These are phyloP conservation scores for Penicillium digitatum DNA, from an alignment of 2,329 filamentous ascomycete species.

Conservation along the genomic window DNA sequence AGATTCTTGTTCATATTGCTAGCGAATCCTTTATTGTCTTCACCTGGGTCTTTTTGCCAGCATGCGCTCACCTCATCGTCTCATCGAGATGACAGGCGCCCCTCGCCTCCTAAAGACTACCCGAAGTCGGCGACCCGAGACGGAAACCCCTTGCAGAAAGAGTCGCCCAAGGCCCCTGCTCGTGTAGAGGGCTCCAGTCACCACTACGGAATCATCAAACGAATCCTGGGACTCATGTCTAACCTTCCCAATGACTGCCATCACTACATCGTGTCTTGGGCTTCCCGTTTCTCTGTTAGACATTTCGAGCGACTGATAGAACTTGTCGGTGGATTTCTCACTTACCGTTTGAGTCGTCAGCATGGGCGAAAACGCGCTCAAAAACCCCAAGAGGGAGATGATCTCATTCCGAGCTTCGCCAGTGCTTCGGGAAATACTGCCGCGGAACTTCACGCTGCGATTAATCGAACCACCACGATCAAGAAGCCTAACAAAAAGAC, in stretches of 20 bases:
- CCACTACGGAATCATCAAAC: conserved; percentile 80
- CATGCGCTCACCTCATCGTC: conserved; percentile 15
- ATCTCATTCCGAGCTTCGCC: conserved; percentile 67
- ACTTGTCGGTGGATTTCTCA: conserved; percentile 71
- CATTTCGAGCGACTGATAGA: conserved; percentile 73
- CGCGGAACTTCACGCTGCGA: conserved; percentile 72
- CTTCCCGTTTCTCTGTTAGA: conserved; percentile 63
- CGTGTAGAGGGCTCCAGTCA: conserved; percentile 53
- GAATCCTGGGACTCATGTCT: conserved; percentile 73
- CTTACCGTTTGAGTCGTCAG: conserved; percentile 70
- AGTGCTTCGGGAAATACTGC: conserved; percentile 60
- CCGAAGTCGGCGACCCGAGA: conserved; percentile 17
- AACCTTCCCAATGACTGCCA: conserved; percentile 73
- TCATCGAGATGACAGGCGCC: conserved; percentile 26
- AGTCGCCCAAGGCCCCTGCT: conserved; percentile 19
- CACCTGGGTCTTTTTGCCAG: conserved; percentile 30
- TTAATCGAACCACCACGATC: conserved; percentile 49
- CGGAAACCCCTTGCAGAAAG: conserved; percentile 16
- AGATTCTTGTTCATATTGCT: conserved; percentile 75
- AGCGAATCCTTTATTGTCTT: conserved; percentile 71
- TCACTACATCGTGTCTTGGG: conserved; percentile 72
- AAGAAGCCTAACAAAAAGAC: conserved; percentile 55
- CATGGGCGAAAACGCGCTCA: conserved; percentile 62
- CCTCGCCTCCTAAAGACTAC: conserved; percentile 27
- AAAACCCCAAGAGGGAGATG: conserved; percentile 52